Conservation (phyloP, 1,284 basidiomycete species). For the Heterobasidion occidentale region DNA sequence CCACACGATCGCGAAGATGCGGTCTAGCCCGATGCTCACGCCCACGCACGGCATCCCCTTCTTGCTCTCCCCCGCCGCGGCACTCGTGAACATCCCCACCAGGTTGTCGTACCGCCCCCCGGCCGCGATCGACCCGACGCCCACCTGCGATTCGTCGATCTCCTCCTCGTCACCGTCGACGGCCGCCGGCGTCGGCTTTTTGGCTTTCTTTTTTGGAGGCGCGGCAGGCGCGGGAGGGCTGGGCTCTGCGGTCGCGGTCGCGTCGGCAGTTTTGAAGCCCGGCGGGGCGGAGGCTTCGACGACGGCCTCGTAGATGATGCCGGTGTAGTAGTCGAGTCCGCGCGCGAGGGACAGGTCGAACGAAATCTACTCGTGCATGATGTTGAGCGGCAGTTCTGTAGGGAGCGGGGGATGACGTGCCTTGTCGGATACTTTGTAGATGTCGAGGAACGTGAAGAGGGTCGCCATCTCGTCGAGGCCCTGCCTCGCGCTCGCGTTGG, state of each 20-base stretch:
- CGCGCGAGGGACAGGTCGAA: conserved; percentile 96
- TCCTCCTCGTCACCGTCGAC: conserved; percentile 83
- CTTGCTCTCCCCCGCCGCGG: conserved; percentile 67
- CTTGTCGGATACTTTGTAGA: conserved; percentile 78
- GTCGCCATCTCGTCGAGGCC: conserved; percentile 90
- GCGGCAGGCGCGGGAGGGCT: conserved; percentile 19
- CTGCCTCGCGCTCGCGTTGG: conserved; percentile 71
- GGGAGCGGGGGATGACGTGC: conserved; percentile 28
- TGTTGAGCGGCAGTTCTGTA: neutral
- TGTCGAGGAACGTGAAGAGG: conserved; percentile 79
- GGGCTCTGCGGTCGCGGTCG: conserved; percentile 29
- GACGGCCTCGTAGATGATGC: conserved; percentile 96
- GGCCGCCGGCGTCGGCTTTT: conserved; percentile 40
- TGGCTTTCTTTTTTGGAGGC: conserved; percentile 42
- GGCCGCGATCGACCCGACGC: conserved; percentile 96
- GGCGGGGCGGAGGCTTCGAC: conserved; percentile 92
- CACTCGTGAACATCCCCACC: conserved; percentile 88
- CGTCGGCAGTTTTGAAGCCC: conserved; percentile 50
- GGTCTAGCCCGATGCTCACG: conserved; percentile 89
- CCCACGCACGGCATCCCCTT: conserved; percentile 89
- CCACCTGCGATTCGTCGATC: conserved; percentile 87
- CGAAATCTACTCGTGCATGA: conserved; percentile 53
- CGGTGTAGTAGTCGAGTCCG: conserved; percentile 98
- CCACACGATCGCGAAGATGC: conserved; percentile 94
- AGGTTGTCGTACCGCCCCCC: conserved; percentile 97